These are phyloP conservation scores for Orbilia quercus DNA, from an alignment of 2,329 filamentous ascomycete genomes.

Conservation along the genomic window DNA sequence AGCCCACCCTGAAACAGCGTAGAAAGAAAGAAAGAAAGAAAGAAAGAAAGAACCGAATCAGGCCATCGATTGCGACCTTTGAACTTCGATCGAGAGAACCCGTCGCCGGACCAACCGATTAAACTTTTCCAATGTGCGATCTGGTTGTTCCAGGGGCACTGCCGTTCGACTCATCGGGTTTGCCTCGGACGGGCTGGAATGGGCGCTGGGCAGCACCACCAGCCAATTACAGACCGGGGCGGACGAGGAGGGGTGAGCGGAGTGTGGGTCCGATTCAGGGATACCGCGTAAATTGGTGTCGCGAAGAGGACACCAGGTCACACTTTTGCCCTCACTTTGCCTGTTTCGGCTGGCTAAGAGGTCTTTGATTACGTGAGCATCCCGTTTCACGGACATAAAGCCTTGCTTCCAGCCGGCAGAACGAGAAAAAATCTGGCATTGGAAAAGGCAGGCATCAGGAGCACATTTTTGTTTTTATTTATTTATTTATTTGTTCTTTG, in stretches of 20 bases:
- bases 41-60: neutral
- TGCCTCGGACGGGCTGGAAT: conserved; percentile 13
- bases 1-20: too few relatives aligned
- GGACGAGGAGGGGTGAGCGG: neutral
- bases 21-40: neutral
- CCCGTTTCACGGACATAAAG: neutral
- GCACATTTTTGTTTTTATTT: too few relatives aligned
- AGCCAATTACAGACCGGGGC: conserved; percentile 14
- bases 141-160: conserved; percentile 17
- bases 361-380: conserved; percentile 41
- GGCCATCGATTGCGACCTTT: conserved; percentile 5
- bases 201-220: neutral
- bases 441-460: too few relatives aligned
- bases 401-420: too few relatives aligned
- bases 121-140: conserved; percentile 4
- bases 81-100: neutral
- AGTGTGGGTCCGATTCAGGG: conserved; percentile 2
- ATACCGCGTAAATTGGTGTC: conserved; percentile 45
- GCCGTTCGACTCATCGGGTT: conserved; percentile 30
- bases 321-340: conserved; percentile 33
- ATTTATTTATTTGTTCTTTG: too few relatives aligned
- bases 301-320: conserved; percentile 50
- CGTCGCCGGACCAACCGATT: conserved; percentile 6
- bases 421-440: too few relatives aligned
- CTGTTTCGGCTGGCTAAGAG: conserved; percentile 8